Conservation (phyloP, 768 basidiomycete genomes). For the Cystobasidium ongulense region DNA sequence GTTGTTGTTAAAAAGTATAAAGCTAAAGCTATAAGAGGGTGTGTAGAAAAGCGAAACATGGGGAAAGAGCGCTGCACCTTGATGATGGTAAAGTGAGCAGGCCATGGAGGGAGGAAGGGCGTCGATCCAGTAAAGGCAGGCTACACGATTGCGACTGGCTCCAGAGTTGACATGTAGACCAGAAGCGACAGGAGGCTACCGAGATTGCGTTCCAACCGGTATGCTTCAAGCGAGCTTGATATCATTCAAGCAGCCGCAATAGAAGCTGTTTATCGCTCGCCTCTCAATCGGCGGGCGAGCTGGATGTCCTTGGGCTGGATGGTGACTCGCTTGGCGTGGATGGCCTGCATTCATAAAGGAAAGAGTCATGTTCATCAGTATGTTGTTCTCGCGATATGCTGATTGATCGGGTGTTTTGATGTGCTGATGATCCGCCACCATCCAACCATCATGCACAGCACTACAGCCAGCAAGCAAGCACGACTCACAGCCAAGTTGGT, state of each 20-base stretch:
- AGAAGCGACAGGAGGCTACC: neutral
- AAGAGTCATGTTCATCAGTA: neutral
- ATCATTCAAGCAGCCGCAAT: no score
- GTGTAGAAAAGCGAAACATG: neutral
- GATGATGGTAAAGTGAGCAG: neutral
- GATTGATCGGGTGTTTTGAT: neutral
- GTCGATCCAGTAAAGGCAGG: neutral
- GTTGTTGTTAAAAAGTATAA: neutral
- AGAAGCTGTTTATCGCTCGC: slow-evolving; percentile 17
- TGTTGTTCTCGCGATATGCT: neutral
- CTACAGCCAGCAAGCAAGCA: neutral
- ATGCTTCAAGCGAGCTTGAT: no score
- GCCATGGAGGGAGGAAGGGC: neutral
- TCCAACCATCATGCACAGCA: neutral
- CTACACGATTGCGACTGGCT: neutral
- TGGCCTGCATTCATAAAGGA: slow-evolving; percentile 18
- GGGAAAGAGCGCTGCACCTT: no score
- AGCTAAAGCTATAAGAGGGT: neutral
- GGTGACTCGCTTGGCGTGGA: slow-evolving; percentile 41
- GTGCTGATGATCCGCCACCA: neutral
- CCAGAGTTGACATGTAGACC: neutral
- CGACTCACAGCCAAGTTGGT: slow-evolving; percentile 61
- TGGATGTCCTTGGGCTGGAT: slow-evolving; percentile 75
- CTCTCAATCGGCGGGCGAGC: slow-evolving; percentile 64
- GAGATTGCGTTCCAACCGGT: no score